phyloP scores from a whole-genome alignment of 2,329 filamentous ascomycete species.

The Fusarium pininemorale region DNA sequence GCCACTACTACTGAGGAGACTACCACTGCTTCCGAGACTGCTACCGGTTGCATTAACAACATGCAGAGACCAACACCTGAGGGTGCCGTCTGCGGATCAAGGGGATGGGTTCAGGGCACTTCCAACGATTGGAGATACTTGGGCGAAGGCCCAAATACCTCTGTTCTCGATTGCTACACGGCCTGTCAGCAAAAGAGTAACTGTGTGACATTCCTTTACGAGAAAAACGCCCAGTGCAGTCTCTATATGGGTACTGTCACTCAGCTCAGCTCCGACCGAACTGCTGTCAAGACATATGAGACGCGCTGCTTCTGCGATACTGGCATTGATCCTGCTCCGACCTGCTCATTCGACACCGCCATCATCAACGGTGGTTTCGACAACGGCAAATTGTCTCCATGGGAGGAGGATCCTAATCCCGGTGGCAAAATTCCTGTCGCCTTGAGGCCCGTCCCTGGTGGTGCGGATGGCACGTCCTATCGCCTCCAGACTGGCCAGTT shows the following conservation, averaged over 20 bases:
- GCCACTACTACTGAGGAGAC: neutral
- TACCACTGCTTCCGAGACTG: neutral
- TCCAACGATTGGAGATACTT: neutral
- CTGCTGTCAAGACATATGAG: neutral
- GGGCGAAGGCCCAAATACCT: neutral
- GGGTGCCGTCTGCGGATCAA: neutral
- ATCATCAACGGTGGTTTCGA: neutral
- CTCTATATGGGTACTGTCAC: neutral
- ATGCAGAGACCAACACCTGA: neutral
- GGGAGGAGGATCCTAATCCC: neutral
- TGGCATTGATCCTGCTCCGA: neutral
- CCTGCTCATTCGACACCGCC: neutral
- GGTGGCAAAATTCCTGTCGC: too few relatives aligned
- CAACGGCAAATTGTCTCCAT: neutral
- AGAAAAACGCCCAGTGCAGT: neutral
- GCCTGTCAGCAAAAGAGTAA: neutral
- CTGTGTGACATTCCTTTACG: neutral
- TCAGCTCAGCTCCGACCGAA: neutral
- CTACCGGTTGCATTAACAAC: neutral
- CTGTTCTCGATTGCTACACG: neutral
- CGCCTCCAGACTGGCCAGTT: neutral
- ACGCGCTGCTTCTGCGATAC: slow-evolving; percentile 9
- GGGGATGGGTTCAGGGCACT: rapidly evolving
- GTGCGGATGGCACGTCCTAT: neutral
- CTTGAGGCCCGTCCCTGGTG: neutral